These are phyloP conservation scores for Cladosporium halotolerans DNA, from an alignment of 2,329 filamentous ascomycete species.

Conservation along the genomic window DNA sequence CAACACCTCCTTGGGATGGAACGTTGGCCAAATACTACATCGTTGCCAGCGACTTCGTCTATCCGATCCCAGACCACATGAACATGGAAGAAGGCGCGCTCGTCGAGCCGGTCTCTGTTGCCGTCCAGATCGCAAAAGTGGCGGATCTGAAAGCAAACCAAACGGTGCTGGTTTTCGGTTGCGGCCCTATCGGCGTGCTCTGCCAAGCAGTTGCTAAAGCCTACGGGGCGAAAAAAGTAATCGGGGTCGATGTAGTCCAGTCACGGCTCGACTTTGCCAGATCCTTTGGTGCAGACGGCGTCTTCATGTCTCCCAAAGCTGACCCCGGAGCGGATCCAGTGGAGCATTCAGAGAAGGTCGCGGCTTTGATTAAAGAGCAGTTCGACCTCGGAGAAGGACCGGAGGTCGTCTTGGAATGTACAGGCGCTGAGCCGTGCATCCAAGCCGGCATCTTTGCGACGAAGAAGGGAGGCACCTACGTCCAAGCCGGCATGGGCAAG, in stretches of 20 bases:
- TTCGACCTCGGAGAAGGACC: slow-evolving; percentile 45
- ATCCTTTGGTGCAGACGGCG: slow-evolving; percentile 33
- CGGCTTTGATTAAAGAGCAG: slow-evolving; percentile 16
- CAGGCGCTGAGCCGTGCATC: slow-evolving; percentile 71
- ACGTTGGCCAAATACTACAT: slow-evolving; percentile 45
- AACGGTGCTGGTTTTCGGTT: slow-evolving; percentile 50
- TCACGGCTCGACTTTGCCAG: slow-evolving; percentile 50
- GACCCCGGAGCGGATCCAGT: slow-evolving; percentile 30
- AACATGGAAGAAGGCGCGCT: slow-evolving; percentile 46
- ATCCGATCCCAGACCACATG: slow-evolving; percentile 39
- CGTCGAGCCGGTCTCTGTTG: slow-evolving; percentile 48
- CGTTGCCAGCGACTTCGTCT: slow-evolving; percentile 42
- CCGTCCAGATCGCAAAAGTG: slow-evolving; percentile 36
- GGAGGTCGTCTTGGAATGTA: slow-evolving; percentile 75
- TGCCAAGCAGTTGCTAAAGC: slow-evolving; percentile 51
- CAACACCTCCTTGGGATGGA: slow-evolving; percentile 27
- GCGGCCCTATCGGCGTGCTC: slow-evolving; percentile 56
- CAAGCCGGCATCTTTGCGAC: slow-evolving; percentile 66
- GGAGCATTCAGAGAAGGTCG: slow-evolving; percentile 27
- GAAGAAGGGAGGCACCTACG: slow-evolving; percentile 64
- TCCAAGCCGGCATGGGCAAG: slow-evolving; percentile 84
- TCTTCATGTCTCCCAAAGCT: slow-evolving; percentile 26
- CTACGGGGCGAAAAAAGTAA: slow-evolving; percentile 50
- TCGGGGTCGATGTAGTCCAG: slow-evolving; percentile 39
- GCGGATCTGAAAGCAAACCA: slow-evolving; percentile 18